phyloP scores from a whole-genome alignment of 257 asterid genomes.

The Echium plantagineum region DNA sequence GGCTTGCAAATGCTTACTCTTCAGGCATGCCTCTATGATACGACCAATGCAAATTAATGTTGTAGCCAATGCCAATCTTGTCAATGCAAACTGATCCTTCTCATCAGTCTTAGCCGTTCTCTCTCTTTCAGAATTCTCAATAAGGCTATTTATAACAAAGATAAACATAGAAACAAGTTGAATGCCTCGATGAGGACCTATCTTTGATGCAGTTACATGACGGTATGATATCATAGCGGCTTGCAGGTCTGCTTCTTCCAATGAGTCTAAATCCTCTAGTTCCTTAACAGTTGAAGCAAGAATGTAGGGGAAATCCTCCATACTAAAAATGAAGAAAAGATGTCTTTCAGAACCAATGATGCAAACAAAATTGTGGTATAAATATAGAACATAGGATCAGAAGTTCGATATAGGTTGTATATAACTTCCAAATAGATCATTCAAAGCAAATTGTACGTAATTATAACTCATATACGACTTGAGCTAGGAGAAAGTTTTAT shows the following conservation, averaged over 20 bases:
- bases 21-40: constrained; percentile 49
- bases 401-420: not conserved
- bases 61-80: constrained; percentile 41
- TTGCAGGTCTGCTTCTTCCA: constrained; percentile 36
- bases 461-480: no score
- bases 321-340: constrained; percentile 35
- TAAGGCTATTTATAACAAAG: constrained; percentile 40
- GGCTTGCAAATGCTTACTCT: constrained; percentile 11
- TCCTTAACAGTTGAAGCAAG: constrained; percentile 47
- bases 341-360: constrained; percentile 2
- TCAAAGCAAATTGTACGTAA: no score
- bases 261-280: constrained; percentile 42
- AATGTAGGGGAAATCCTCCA: constrained; percentile 53
- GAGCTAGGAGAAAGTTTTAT: not conserved
- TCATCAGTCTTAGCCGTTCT: constrained; percentile 25
- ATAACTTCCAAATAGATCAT: not conserved
- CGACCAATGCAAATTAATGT: constrained; percentile 63
- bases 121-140: constrained; percentile 23
- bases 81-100: constrained; percentile 21
- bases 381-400: not conserved
- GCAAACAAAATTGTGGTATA: not conserved
- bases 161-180: constrained; percentile 69
- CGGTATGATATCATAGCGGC: constrained; percentile 44
- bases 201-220: constrained; percentile 38
- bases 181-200: constrained; percentile 67